These are phyloP conservation scores for Backusella luteola DNA, from an alignment of 192 early-diverging fungal genomes.

Conservation along the genomic window DNA sequence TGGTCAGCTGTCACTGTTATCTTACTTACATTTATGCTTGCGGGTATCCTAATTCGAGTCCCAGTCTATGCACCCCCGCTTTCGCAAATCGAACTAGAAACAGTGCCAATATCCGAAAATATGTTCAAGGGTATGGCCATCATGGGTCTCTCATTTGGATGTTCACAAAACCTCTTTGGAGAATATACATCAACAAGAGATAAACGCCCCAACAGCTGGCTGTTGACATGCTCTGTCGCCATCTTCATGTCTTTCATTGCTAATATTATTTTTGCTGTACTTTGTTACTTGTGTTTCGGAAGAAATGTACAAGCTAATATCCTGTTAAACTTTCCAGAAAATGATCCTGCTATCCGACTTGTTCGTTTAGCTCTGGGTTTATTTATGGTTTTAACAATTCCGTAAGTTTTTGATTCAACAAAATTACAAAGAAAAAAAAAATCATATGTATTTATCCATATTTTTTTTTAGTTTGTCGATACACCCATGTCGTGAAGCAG, in stretches of 20 bases:
- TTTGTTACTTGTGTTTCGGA: constrained; percentile 63
- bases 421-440: background rate
- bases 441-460: background rate
- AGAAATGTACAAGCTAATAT: constrained; percentile 58
- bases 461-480: constrained; percentile 24
- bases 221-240: constrained; percentile 45
- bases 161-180: constrained; percentile 57
- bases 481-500: constrained; percentile 44
- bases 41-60: constrained; percentile 53
- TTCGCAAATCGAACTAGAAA: constrained; percentile 10
- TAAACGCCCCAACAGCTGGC: constrained; percentile 46
- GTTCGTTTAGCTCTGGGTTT: constrained; percentile 59
- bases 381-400: constrained; percentile 58
- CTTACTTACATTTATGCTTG: constrained; percentile 57
- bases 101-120: constrained; percentile 30
- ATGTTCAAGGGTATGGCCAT: constrained; percentile 62
- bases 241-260: constrained; percentile 42
- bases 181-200: constrained; percentile 44
- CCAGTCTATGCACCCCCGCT: constrained; percentile 42
- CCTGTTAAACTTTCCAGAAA: constrained; percentile 59
- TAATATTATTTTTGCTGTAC: constrained; percentile 56
- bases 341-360: constrained; percentile 54
- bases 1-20: constrained; percentile 57
- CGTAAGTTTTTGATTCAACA: constrained; percentile 20
- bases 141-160: constrained; percentile 66